Evolutionary conservation across 768 basidiomycete genomes (phyloP).

Genomic region (Trametopsis cervina): DNA sequence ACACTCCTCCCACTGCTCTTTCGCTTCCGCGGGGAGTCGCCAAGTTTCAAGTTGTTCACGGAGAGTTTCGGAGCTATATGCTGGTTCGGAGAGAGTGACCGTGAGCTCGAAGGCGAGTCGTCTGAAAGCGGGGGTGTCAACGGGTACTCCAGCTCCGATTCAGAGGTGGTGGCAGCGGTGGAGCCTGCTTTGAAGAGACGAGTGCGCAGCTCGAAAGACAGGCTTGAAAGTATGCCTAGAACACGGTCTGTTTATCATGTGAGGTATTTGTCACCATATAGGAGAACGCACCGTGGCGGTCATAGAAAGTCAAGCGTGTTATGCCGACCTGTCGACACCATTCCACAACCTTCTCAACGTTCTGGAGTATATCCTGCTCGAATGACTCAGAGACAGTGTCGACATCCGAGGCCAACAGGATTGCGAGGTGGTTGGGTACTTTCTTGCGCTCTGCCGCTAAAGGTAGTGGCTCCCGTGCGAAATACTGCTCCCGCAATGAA

Average conservation of each 20-base stretch:
- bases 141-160: slow-evolving; percentile 62
- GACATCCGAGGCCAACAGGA: slow-evolving; percentile 49
- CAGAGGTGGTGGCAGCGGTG: slow-evolving; percentile 21
- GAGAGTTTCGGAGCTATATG: slow-evolving; percentile 11
- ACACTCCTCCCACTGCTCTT: slow-evolving; percentile 4
- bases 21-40: slow-evolving; percentile 5
- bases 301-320: slow-evolving; percentile 61
- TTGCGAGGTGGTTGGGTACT: slow-evolving; percentile 58
- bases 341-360: slow-evolving; percentile 40
- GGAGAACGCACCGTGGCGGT: slow-evolving; percentile 50
- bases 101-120: slow-evolving; percentile 58
- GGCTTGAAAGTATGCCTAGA: slow-evolving; percentile 14
- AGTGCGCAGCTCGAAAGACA: slow-evolving; percentile 33
- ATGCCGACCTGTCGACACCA: slow-evolving; percentile 67
- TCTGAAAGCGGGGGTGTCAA: slow-evolving; percentile 76
- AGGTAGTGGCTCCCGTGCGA: slow-evolving; percentile 35
- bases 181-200: slow-evolving; percentile 20
- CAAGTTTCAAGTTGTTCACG: slow-evolving; percentile 15
- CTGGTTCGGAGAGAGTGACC: slow-evolving; percentile 48
- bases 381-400: slow-evolving; percentile 26
- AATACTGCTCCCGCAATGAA: slow-evolving; percentile 34
- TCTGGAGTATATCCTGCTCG: slow-evolving; percentile 42
- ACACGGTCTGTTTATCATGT: slow-evolving; percentile 17
- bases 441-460: slow-evolving; percentile 47
- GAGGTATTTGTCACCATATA: slow-evolving; percentile 29